A percentile compares a stretch with the other conserved stretches of the same genome.
Conservation (phyloP, 169 alveolate species). For the Plasmodium adleri region DNA sequence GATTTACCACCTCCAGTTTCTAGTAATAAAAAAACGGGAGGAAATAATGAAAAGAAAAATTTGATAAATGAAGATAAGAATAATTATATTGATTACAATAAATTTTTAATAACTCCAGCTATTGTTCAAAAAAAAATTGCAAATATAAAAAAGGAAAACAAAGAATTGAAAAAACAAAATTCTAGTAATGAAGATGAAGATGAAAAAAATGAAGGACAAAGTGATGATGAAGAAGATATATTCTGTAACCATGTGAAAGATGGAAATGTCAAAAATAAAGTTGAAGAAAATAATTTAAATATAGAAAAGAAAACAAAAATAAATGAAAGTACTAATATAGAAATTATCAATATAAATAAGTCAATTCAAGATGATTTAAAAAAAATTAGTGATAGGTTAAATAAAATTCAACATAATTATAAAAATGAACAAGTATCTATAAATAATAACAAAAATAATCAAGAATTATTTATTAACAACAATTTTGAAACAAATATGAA, state of each 20-base stretch:
- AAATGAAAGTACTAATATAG: constrained; percentile 20
- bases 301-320: neutral
- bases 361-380: constrained; percentile 72
- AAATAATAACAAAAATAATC: neutral
- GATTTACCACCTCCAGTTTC: constrained; percentile 85
- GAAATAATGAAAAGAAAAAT: constrained; percentile 31
- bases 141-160: constrained; percentile 51
- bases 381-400: constrained; percentile 64
- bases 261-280: constrained; percentile 4
- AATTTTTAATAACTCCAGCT: constrained; percentile 71
- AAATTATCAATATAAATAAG: constrained; percentile 58
- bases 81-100: constrained; percentile 45
- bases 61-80: constrained; percentile 5
- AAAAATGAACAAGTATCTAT: constrained; percentile 5
- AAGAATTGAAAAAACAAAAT: constrained; percentile 9
- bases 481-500: constrained; percentile 18
- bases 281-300: neutral
- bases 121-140: constrained; percentile 72
- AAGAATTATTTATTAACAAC: constrained; percentile 12
- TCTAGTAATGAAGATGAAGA: constrained; percentile 5
- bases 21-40: constrained; percentile 10
- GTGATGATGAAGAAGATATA: neutral
- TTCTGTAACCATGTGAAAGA: constrained; percentile 6
- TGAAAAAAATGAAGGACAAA: neutral
- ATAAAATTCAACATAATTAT: constrained; percentile 47